A percentile compares a stretch with the other conserved stretches of the same genome.
These are phyloP conservation scores for Wickerhamiella lipophila DNA, from an alignment of 805 yeast species.

Conservation along the genomic window DNA sequence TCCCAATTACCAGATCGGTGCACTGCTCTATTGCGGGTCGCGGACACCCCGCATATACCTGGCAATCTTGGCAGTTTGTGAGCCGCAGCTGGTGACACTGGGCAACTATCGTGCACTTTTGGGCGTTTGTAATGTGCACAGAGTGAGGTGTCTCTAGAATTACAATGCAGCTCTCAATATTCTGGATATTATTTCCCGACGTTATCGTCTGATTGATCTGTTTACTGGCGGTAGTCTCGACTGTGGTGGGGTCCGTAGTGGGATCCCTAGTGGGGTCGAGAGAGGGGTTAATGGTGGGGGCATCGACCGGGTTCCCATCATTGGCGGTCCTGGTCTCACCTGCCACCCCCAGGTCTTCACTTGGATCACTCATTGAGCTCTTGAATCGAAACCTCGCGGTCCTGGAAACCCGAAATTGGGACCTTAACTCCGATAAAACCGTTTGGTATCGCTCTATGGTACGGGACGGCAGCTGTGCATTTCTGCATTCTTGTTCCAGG, in stretches of 20 bases:
- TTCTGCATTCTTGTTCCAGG: not conserved
- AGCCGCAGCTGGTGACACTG: conserved; percentile 10
- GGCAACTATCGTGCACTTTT: not conserved
- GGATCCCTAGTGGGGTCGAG: too few relatives aligned
- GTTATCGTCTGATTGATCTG: not conserved
- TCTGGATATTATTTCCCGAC: not conserved
- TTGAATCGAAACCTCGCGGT: not conserved
- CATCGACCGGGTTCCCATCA: too few relatives aligned
- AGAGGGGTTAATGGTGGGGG: too few relatives aligned
- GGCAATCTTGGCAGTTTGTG: not conserved
- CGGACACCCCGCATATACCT: not conserved
- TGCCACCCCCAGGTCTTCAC: too few relatives aligned
- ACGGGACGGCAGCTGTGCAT: not conserved
- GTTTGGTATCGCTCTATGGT: not conserved
- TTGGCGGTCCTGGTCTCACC: too few relatives aligned
- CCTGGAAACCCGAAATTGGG: not conserved
- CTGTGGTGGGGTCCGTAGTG: too few relatives aligned
- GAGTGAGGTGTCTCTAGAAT: not conserved
- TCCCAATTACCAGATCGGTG: not conserved
- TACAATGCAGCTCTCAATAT: not conserved
- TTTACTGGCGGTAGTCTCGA: not conserved
- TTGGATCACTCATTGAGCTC: not conserved
- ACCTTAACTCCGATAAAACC: not conserved
- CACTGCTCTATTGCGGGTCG: conserved; percentile 5
- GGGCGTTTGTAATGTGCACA: not conserved